A percentile compares a stretch with the other conserved stretches of the same genome.
Conservation (phyloP, 1,284 basidiomycete species). For the Moniliophthora roreri region DNA sequence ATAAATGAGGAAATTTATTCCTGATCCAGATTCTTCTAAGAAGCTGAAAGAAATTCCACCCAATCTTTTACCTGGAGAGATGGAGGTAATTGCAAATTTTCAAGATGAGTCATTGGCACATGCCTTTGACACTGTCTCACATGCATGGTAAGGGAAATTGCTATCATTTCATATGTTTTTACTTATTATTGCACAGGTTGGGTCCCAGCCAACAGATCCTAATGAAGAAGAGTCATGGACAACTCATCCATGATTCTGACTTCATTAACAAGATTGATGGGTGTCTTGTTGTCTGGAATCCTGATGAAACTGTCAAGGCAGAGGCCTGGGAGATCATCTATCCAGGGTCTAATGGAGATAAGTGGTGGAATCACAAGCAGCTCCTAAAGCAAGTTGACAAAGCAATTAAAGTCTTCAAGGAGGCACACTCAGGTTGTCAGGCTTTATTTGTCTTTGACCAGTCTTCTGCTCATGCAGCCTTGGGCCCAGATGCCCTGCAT, state of each 20-base stretch:
- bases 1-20: slow-evolving; percentile 26
- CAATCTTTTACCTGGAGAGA: too few species aligned
- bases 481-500: slow-evolving; percentile 24
- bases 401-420: slow-evolving; percentile 25
- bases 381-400: slow-evolving; percentile 19
- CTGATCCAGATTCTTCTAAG: slow-evolving; percentile 24
- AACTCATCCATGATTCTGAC: slow-evolving; percentile 19
- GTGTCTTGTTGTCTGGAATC: slow-evolving; percentile 14
- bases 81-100: too few species aligned
- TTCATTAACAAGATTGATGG: slow-evolving; percentile 21
- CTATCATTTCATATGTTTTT: slow-evolving; percentile 30
- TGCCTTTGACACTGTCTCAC: too few species aligned
- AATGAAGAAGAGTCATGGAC: slow-evolving; percentile 24
- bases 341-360: slow-evolving; percentile 20
- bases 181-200: slow-evolving; percentile 18
- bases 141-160: slow-evolving; percentile 37
- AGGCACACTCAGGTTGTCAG: slow-evolving; percentile 21
- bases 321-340: slow-evolving; percentile 23
- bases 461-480: slow-evolving; percentile 30
- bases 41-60: slow-evolving; percentile 24
- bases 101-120: slow-evolving; percentile 28
- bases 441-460: slow-evolving; percentile 32
- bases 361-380: slow-evolving; percentile 22
- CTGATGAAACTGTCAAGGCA: too few species aligned
- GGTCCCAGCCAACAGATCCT: slow-evolving; percentile 10